These are phyloP conservation scores for Aspergillus novoparasiticus DNA, from an alignment of 2,329 filamentous ascomycete genomes.

Conservation along the genomic window DNA sequence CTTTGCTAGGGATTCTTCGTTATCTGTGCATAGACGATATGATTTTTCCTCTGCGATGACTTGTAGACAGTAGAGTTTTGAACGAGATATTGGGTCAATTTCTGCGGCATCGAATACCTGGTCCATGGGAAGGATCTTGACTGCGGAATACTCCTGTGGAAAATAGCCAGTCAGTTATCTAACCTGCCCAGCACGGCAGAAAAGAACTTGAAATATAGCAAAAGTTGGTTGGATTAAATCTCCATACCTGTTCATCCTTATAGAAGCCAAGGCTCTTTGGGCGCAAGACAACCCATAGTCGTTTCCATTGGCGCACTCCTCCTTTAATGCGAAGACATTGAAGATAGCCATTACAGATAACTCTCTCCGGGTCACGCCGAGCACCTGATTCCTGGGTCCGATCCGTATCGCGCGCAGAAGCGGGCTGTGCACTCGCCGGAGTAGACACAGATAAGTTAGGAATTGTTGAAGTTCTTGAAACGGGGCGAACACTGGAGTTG, in stretches of 20 bases:
- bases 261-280: slow-evolving; percentile 85
- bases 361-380: slow-evolving; percentile 74
- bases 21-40: slow-evolving; percentile 72
- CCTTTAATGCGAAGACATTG: slow-evolving; percentile 77
- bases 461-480: slow-evolving; percentile 30
- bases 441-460: slow-evolving; percentile 32
- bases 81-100: slow-evolving; percentile 82
- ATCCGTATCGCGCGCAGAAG: slow-evolving; percentile 57
- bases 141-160: slow-evolving; percentile 76
- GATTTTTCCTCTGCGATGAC: slow-evolving; percentile 91
- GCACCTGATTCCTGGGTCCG: slow-evolving; percentile 60
- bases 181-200: neutral
- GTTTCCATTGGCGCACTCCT: slow-evolving; percentile 91
- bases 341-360: slow-evolving; percentile 93
- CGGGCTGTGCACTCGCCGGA: slow-evolving; percentile 34
- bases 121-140: slow-evolving; percentile 76
- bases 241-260: slow-evolving; percentile 70
- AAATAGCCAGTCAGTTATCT: neutral
- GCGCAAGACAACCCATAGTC: slow-evolving; percentile 88
- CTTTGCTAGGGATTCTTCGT: slow-evolving; percentile 79
- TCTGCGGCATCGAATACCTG: slow-evolving; percentile 89
- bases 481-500: slow-evolving; percentile 27
- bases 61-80: slow-evolving; percentile 84
- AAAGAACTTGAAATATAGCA: neutral
- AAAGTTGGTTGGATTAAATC: neutral